phyloP scores from a whole-genome alignment of 306 rosid species.

The Castanea mollissima region DNA sequence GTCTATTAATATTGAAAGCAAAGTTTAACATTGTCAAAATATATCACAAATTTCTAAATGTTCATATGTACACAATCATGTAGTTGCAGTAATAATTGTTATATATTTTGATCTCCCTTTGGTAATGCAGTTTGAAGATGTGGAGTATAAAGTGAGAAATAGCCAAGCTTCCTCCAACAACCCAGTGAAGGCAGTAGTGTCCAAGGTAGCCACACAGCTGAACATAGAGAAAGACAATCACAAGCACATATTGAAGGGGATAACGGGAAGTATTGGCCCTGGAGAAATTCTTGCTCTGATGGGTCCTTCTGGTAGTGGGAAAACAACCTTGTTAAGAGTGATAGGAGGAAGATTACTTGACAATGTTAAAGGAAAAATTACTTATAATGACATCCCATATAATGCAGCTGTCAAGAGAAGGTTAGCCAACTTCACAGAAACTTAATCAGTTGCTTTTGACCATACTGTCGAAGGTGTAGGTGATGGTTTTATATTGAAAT shows the following conservation, averaged over 20 bases:
- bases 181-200: constrained; percentile 52
- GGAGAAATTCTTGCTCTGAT: constrained; percentile 95
- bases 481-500: neutral
- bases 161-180: constrained; percentile 36
- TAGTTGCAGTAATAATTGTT: neutral
- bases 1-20: neutral
- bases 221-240: constrained; percentile 48
- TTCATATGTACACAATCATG: neutral
- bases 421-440: constrained; percentile 31
- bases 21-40: too few relatives aligned
- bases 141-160: constrained; percentile 68
- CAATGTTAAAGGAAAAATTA: constrained; percentile 69
- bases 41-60: neutral
- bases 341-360: constrained; percentile 76
- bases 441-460: neutral
- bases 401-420: constrained; percentile 76
- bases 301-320: constrained; percentile 99
- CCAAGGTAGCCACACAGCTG: constrained; percentile 50
- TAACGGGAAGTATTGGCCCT: constrained; percentile 89
- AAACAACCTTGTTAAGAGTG: constrained; percentile 85
- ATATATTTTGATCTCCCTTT: neutral
- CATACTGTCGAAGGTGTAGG: neutral
- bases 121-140: constrained; percentile 84
- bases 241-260: constrained; percentile 75
- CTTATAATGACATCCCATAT: constrained; percentile 70